Percentiles rank a stretch among this genome's conserved stretches.
Conservation (phyloP, 805 yeast genomes). For the Wickerhamomyces canadensis region DNA sequence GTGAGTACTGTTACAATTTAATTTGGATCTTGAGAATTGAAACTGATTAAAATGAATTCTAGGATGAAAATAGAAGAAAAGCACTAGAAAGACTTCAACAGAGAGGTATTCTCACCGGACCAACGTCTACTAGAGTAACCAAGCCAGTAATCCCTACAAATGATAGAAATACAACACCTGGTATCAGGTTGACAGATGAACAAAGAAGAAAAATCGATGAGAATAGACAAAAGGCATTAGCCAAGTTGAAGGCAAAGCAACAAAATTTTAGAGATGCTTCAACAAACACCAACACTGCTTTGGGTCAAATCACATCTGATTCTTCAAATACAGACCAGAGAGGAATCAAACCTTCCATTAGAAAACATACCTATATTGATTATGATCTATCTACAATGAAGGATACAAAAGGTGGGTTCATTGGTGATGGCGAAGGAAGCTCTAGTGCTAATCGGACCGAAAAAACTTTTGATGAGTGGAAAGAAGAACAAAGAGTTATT, state of each 20-base stretch:
- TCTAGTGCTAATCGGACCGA: conserved; percentile 32
- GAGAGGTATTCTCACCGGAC: conserved; percentile 29
- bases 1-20: conserved; percentile 22
- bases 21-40: too few species aligned
- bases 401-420: conserved; percentile 77
- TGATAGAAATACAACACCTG: conserved; percentile 11
- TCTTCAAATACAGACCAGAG: conserved; percentile 1
- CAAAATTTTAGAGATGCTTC: conserved; percentile 35
- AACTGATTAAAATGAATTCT: too few species aligned
- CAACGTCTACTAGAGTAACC: conserved; percentile 11
- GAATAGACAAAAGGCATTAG: conserved; percentile 50
- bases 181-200: conserved; percentile 37
- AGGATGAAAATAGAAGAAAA: conserved; percentile 60
- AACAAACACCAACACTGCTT: conserved; percentile 15
- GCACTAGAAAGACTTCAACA: conserved; percentile 55
- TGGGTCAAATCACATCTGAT: conserved; percentile 4
- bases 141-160: conserved; percentile 11
- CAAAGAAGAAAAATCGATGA: conserved; percentile 44
- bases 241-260: conserved; percentile 31
- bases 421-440: conserved; percentile 8
- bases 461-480: conserved; percentile 42
- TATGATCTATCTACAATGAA: conserved; percentile 89
- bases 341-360: conserved; percentile 38
- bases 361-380: conserved; percentile 66
- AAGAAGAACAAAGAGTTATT: conserved; percentile 37